phyloP scores from a whole-genome alignment of 768 basidiomycete species.

The Chalciporus chontae region DNA sequence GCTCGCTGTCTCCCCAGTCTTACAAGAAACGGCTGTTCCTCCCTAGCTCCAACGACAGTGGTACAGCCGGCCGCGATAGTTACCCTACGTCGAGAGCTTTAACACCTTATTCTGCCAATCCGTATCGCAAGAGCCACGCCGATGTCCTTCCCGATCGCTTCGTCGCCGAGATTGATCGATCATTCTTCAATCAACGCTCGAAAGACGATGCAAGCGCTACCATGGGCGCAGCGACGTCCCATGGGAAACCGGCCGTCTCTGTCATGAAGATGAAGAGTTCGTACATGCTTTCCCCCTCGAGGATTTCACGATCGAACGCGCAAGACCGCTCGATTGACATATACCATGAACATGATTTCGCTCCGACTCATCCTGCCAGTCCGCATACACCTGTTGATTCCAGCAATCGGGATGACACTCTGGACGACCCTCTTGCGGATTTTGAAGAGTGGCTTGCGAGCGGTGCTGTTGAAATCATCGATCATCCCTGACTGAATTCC shows the following conservation, averaged over 20 bases:
- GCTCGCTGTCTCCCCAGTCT: background rate
- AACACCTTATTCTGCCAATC: slow-evolving; percentile 24
- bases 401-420: slow-evolving; percentile 8
- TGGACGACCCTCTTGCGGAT: slow-evolving; percentile 55
- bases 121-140: slow-evolving; percentile 31
- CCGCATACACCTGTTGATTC: background rate
- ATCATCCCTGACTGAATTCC: slow-evolving; percentile 34
- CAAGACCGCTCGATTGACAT: background rate
- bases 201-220: slow-evolving; percentile 6
- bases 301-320: slow-evolving; percentile 12
- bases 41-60: slow-evolving; percentile 12
- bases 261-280: slow-evolving; percentile 4
- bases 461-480: slow-evolving; percentile 53
- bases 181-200: slow-evolving; percentile 6
- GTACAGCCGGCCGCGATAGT: background rate
- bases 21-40: slow-evolving; percentile 19
- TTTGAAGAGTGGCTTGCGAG: slow-evolving; percentile 69
- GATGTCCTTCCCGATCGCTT: slow-evolving; percentile 24
- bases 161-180: slow-evolving; percentile 1
- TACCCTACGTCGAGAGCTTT: background rate
- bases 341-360: background rate
- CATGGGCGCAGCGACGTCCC: background rate
- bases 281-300: slow-evolving; percentile 22
- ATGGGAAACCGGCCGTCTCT: background rate
- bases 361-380: background rate